These are phyloP conservation scores for Penicillium sp. DNA, from an alignment of 2,329 filamentous ascomycete genomes.

Conservation along the genomic window DNA sequence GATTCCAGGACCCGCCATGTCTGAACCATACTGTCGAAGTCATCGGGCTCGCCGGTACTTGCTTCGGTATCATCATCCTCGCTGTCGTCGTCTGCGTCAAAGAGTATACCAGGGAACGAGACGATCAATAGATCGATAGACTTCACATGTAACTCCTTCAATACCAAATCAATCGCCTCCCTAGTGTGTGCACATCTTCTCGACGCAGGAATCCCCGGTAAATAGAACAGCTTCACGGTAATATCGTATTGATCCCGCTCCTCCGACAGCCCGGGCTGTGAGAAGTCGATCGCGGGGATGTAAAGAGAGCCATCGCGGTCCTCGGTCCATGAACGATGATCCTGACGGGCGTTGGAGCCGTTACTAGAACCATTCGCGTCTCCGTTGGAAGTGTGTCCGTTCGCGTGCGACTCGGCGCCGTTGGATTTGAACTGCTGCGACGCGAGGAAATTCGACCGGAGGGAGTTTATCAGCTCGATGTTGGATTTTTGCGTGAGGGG, in stretches of 20 bases:
- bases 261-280: slow-evolving; percentile 73
- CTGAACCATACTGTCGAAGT: slow-evolving; percentile 68
- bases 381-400: slow-evolving; percentile 27
- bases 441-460: slow-evolving; percentile 79
- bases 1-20: slow-evolving; percentile 71
- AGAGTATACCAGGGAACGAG: slow-evolving; percentile 90
- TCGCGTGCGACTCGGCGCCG: slow-evolving; percentile 16
- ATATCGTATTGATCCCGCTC: slow-evolving; percentile 88
- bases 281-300: slow-evolving; percentile 77
- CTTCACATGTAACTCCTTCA: slow-evolving; percentile 75
- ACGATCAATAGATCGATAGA: slow-evolving; percentile 87
- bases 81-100: slow-evolving; percentile 89
- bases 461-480: slow-evolving; percentile 85
- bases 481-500: slow-evolving; percentile 82
- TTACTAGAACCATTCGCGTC: slow-evolving; percentile 13
- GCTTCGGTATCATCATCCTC: slow-evolving; percentile 67
- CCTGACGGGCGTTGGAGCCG: slow-evolving; percentile 5
- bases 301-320: slow-evolving; percentile 66
- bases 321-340: slow-evolving; percentile 69
- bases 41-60: slow-evolving; percentile 51
- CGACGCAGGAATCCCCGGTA: slow-evolving; percentile 69
- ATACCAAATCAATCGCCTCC: slow-evolving; percentile 79
- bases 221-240: slow-evolving; percentile 92
- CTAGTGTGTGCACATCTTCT: slow-evolving; percentile 71
- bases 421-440: slow-evolving; percentile 65